Base-by-base conservation (phyloP, 2,329 filamentous ascomycete genomes). In the Lasiodiplodia sp. region DNA sequence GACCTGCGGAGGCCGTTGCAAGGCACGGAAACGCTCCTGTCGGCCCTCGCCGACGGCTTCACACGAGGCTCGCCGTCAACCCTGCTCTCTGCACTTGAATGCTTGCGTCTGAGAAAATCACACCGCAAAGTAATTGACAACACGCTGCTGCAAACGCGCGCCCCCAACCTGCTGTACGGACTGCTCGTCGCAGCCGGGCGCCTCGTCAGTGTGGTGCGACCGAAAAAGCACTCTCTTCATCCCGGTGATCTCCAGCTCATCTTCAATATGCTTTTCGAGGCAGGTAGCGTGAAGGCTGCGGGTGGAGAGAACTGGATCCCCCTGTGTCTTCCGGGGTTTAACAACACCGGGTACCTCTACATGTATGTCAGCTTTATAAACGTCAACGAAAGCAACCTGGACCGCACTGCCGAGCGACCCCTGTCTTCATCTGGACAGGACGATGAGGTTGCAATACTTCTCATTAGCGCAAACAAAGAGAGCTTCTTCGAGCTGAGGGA, bases 201-300 rank as follows among this genome's bases (percentile, higher is more conserved):
- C 75, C 89, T 99, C 6, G 96, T 99, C 72, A 97, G 94, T 77
- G 96, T 99, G 47, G 92, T 98, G 18, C 87, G 96, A 47, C 96
- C 96, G 6, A 94, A 96, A 73, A 93, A 96, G 69, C 96, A 99
- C 79, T 97, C 94, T 0, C 85, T 99, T 2, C 96, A 99, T 74
- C 96, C 96, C 0, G 95, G 94, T 71, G 96, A 99, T 77, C 85
- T 99, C 28, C 95, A 97, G 76, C 87, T 99, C 56, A 94, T 99
- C 70, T 99, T 99, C 85, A 98, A 98, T 77, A 99, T 99, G 96
- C 88, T 99, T 2, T 99, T 99, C 75, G 94, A 97, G 81, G 96
- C 95, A 2, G 93, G 93, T 60, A 92, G 93, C 53, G 91, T 99
- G 77, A 95, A 96, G 77, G 91, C 93, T 23, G 94, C 92, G 6